Conservation (phyloP, 202 grass and related monocot genomes). For the Tripidium arundinaceum region DNA sequence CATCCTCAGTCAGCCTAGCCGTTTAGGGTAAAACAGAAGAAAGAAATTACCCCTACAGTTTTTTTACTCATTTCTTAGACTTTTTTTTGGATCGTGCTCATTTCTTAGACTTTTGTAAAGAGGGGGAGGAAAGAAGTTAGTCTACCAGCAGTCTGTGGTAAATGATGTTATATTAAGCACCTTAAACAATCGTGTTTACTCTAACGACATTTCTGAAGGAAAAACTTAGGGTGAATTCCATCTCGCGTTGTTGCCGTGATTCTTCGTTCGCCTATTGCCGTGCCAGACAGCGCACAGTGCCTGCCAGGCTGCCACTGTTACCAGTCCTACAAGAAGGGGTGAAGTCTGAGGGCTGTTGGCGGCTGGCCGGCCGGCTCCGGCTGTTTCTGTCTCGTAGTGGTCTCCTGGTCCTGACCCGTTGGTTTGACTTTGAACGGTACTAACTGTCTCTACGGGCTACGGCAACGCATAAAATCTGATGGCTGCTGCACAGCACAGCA, state of each 20-base stretch:
- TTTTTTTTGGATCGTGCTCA: background rate
- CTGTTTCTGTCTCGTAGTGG: background rate
- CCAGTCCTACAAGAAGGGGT: no score
- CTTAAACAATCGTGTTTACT: background rate
- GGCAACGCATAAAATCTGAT: background rate
- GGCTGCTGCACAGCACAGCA: background rate
- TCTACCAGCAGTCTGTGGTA: background rate
- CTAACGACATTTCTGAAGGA: background rate
- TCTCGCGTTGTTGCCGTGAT: background rate
- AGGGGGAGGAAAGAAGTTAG: background rate
- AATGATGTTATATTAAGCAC: background rate
- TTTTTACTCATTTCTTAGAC: background rate
- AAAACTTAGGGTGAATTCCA: background rate
- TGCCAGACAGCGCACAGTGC: background rate
- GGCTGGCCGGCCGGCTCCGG: background rate
- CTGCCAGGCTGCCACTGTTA: no score
- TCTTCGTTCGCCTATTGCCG: background rate
- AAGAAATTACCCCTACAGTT: background rate
- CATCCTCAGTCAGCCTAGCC: background rate
- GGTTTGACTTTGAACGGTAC: slow-evolving; percentile 25
- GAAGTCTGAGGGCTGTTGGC: no score
- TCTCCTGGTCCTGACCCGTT: background rate
- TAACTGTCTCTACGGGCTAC: background rate
- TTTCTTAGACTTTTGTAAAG: slow-evolving; percentile 28
- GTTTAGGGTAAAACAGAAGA: background rate